Evolutionary conservation across 257 asterid species (phyloP).

Genomic region (Solanum clarkiae): DNA sequence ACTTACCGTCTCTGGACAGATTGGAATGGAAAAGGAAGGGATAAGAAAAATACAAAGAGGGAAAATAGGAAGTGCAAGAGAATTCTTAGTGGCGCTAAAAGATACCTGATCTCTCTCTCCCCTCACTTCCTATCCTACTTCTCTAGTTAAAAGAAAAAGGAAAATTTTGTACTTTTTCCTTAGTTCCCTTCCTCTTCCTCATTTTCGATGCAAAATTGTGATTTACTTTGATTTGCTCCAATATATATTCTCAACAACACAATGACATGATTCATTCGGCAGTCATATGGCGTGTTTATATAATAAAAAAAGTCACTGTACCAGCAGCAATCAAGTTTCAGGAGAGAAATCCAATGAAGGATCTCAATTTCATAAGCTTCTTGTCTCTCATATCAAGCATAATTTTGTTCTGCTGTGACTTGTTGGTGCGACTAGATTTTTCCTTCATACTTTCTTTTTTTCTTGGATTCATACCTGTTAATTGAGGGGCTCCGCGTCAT

Average conservation of each 20-base stretch:
- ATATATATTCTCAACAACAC: neutral
- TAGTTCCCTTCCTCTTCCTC: neutral
- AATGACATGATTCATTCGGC: neutral
- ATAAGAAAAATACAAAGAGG: neutral
- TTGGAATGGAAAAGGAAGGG: neutral
- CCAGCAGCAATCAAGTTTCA: neutral
- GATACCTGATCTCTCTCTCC: neutral
- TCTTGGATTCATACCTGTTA: neutral
- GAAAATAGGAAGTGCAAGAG: neutral
- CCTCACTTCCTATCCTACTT: neutral
- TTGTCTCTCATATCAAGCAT: neutral
- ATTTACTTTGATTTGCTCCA: neutral
- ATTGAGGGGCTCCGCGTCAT: neutral
- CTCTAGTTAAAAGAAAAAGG: neutral
- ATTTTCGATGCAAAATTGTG: neutral
- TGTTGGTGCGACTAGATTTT: neutral
- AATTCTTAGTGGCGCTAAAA: neutral
- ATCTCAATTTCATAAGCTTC: neutral
- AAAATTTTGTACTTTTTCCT: neutral
- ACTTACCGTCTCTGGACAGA: neutral
- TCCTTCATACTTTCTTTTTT: neutral
- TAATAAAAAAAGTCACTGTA: neutral
- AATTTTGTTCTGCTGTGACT: neutral
- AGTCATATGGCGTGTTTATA: neutral
- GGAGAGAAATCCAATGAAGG: neutral